phyloP scores from a whole-genome alignment of 2,329 filamentous ascomycete species.

The Elsinoe fawcettii region DNA sequence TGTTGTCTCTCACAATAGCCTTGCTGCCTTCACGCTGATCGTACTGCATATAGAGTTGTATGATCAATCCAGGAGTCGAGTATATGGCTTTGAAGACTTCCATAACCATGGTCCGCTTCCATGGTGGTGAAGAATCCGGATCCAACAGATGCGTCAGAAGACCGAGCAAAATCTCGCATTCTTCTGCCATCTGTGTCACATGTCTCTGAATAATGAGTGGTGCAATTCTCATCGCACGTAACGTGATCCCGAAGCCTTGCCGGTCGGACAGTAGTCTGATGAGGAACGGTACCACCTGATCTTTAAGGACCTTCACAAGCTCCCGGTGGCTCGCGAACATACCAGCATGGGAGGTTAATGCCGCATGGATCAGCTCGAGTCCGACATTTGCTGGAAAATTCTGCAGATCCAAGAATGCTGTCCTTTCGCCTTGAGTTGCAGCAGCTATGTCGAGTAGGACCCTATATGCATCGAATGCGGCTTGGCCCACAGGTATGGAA shows the following conservation, averaged over 20 bases:
- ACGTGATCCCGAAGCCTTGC: conserved; percentile 70
- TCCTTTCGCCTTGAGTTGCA: conserved; percentile 73
- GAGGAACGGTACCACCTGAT: conserved; percentile 73
- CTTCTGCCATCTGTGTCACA: conserved; percentile 62
- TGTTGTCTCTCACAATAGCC: conserved; percentile 69
- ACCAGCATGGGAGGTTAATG: conserved; percentile 74
- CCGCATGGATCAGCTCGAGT: conserved; percentile 83
- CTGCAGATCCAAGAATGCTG: conserved; percentile 73
- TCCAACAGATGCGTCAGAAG: conserved; percentile 81
- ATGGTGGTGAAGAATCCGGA: conserved; percentile 65
- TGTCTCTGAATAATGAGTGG: conserved; percentile 75
- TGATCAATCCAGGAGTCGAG: conserved; percentile 66
- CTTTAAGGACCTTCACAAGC: conserved; percentile 68
- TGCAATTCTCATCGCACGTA: conserved; percentile 74
- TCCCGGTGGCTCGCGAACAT: conserved; percentile 74
- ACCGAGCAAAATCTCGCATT: conserved; percentile 76
- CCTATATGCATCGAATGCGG: conserved; percentile 77
- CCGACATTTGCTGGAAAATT: conserved; percentile 74
- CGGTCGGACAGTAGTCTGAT: conserved; percentile 70
- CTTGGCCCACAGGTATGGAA: conserved; percentile 58
- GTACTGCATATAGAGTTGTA: conserved; percentile 73
- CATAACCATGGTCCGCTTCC: conserved; percentile 86
- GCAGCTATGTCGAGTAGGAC: conserved; percentile 88
- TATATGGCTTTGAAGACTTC: conserved; percentile 85
- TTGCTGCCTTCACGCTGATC: conserved; percentile 66